Percentiles rank a stretch among this genome's conserved stretches.
phyloP scores from a whole-genome alignment of 345 rosid genomes.

The Linum trigynum region DNA sequence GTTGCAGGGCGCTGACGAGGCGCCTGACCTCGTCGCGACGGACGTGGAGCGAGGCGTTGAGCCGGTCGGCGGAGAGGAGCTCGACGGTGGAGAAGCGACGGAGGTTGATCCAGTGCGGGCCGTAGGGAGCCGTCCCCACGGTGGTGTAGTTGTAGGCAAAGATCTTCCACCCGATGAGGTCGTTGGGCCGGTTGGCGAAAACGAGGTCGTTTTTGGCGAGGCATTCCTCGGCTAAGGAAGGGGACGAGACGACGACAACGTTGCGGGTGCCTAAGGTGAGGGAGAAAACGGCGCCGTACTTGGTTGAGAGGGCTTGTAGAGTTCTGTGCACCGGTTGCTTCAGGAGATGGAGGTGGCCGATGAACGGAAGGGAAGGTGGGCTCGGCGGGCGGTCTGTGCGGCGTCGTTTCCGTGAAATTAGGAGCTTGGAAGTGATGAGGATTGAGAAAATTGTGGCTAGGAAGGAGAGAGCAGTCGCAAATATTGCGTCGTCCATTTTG shows the following conservation, averaged over 20 bases:
- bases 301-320: background rate
- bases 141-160: conserved; percentile 6
- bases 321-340: background rate
- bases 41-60: background rate
- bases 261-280: background rate
- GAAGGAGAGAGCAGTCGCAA: too few relatives aligned
- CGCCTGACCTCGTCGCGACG: conserved; percentile 9
- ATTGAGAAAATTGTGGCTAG: background rate
- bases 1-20: too few relatives aligned
- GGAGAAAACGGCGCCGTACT: conserved; percentile 4
- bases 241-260: background rate
- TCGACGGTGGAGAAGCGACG: background rate
- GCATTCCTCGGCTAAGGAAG: conserved; percentile 1
- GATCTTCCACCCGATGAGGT: background rate
- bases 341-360: conserved; percentile 11
- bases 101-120: conserved; percentile 15
- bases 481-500: too few relatives aligned
- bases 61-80: conserved; percentile 2
- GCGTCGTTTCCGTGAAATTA: background rate
- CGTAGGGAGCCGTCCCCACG: background rate
- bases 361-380: background rate
- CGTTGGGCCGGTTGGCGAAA: conserved; percentile 8
- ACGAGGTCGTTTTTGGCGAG: conserved; percentile 11
- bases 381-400: background rate
- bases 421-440: background rate